Evolutionary conservation across 257 asterid species (phyloP), one percentile per base, ranked within the genome.

Genomic region (Nicotiana undulata): DNA sequence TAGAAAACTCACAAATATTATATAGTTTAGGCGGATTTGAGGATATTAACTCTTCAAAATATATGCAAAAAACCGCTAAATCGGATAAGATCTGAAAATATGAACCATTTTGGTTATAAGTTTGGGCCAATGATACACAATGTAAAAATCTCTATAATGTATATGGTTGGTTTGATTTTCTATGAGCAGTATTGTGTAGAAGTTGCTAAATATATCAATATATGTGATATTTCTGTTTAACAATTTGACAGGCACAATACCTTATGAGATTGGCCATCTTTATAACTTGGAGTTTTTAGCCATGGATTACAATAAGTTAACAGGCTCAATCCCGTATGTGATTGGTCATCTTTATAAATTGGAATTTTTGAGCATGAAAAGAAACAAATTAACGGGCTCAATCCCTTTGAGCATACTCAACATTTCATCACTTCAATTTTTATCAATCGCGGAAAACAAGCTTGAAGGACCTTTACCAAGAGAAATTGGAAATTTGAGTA

Each of bases 401-500:
- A 37, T 85, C 29, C 87, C 85, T 4, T 34, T 49, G 2, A 77
- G 44, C 75, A 20, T 85, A 8, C 78, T 81, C 74, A 77, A 82
- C 46, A 78, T 85, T 5, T 83, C 85, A 24, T 53, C 75, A 2
- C 44, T 87, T 63, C 74, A 85, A 85, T n/a, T n/a, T 3, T 49
- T 82, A 83, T 86, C 52, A 81, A 61, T 74, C 17, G 37, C 61
- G 3, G 52, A 55, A 16, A 81, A 86, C 79, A 46, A 66, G 2
- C 75, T 86, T 49, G 63, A 75, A 16, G 85, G 89, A 26, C 52
- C 74, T 79, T 49, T 88, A 18, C 91, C 89, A 4, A 75, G 37
- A 61, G 84, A 86, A 76, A 70, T 86, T 24, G 85, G 83, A 12
- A 88, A 86, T 61, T 81, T 88, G 26, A 74, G 83, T 0, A 65